phyloP scores from a whole-genome alignment of 2,329 filamentous ascomycete species.

The Claviceps sp. region DNA sequence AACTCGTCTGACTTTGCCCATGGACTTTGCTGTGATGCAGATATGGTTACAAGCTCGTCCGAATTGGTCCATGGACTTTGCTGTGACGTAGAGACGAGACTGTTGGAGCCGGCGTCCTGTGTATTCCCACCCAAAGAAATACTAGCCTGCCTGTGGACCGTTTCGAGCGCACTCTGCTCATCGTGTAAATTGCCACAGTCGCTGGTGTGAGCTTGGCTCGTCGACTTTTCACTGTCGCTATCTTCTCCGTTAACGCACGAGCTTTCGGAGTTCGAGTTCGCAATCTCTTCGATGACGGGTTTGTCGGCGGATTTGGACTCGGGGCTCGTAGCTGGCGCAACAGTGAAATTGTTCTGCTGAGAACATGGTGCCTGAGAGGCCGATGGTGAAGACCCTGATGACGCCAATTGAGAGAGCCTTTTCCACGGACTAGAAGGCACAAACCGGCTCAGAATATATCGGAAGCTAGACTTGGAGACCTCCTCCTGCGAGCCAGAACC shows the following conservation, averaged over 20 bases:
- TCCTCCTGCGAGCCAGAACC: conserved; percentile 1
- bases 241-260: not conserved
- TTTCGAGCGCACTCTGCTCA: not conserved
- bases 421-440: conserved; percentile 15
- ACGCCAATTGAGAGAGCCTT: conserved; percentile 8
- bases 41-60: not conserved
- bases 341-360: not conserved
- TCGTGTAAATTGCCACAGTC: not conserved
- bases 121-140: not conserved
- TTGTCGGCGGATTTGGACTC: not conserved
- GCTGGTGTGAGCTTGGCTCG: not conserved
- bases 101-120: not conserved
- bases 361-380: not conserved
- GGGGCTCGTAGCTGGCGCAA: not conserved
- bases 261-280: not conserved
- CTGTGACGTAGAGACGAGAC: conserved; percentile 2
- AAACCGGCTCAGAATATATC: conserved; percentile 11
- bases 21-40: conserved; percentile 7
- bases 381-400: not conserved
- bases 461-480: conserved; percentile 10
- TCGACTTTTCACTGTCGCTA: not conserved
- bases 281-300: not conserved
- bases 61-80: conserved; percentile 8
- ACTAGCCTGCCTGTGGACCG: not conserved
- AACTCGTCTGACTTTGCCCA: conserved; percentile 5